Evolutionary conservation across 2,329 filamentous ascomycete genomes (phyloP).

Genomic region (Microcyclospora tardicrescens): DNA sequence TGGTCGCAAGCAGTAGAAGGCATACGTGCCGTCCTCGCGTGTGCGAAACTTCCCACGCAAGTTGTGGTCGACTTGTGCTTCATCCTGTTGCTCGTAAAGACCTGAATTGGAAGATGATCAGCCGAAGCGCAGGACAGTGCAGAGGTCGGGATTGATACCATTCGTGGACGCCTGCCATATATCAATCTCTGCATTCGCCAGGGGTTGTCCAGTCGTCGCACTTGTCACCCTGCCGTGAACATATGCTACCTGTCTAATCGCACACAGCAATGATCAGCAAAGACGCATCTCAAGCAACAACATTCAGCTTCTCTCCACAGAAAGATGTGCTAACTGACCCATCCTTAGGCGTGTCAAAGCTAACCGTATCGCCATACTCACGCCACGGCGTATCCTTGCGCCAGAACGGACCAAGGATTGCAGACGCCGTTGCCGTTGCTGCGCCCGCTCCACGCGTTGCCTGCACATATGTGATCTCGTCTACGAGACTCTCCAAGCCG

Average conservation of each 20-base stretch:
- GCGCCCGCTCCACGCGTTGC: constrained; percentile 28
- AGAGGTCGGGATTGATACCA: constrained; percentile 2
- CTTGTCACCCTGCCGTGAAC: constrained; percentile 52
- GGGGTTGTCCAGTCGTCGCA: constrained; percentile 48
- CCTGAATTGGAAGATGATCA: neutral
- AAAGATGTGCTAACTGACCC: constrained; percentile 18
- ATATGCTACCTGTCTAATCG: constrained; percentile 26
- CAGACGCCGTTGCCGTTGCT: constrained; percentile 49
- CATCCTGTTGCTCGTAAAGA: constrained; percentile 48
- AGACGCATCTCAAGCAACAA: too few relatives aligned
- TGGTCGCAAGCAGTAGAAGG: constrained; percentile 30
- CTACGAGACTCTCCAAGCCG: constrained; percentile 48
- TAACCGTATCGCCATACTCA: constrained; percentile 57
- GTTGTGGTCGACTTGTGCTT: constrained; percentile 57
- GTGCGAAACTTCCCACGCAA: constrained; percentile 60
- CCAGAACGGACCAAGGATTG: constrained; percentile 80
- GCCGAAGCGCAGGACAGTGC: neutral
- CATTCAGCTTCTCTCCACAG: too few relatives aligned
- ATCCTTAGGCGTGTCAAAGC: constrained; percentile 29
- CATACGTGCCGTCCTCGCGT: constrained; percentile 49
- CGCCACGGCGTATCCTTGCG: constrained; percentile 56
- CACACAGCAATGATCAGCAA: too few relatives aligned
- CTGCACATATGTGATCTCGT: constrained; percentile 65
- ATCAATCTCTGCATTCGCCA: constrained; percentile 55
- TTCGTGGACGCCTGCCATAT: constrained; percentile 74